Percentiles rank a stretch among this genome's conserved stretches.
phyloP scores from a whole-genome alignment of 768 basidiomycete genomes.

The Trichaptum fuscoviolaceum region DNA sequence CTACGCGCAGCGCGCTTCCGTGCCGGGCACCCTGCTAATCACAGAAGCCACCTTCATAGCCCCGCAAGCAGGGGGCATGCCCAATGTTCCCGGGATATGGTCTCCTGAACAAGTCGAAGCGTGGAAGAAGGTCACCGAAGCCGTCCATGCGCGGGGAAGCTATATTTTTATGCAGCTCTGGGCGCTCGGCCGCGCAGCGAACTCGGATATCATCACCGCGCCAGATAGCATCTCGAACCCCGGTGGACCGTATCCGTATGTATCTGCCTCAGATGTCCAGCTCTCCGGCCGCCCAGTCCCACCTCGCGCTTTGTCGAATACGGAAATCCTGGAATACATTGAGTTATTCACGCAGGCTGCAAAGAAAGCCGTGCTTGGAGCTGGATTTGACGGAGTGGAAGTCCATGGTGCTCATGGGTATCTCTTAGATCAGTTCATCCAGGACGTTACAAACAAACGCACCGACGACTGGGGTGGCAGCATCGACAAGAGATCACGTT shows the following conservation, averaged over 20 bases:
- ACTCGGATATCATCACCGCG: not conserved
- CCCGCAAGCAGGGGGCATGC: slow-evolving; percentile 24
- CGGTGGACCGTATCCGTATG: slow-evolving; percentile 9
- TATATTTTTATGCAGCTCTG: slow-evolving; percentile 44
- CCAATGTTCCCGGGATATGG: slow-evolving; percentile 46
- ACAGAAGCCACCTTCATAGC: slow-evolving; percentile 32
- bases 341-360: slow-evolving; percentile 27
- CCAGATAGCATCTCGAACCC: slow-evolving; percentile 16
- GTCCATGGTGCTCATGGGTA: slow-evolving; percentile 24
- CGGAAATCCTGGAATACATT: slow-evolving; percentile 20
- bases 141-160: slow-evolving; percentile 38
- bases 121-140: slow-evolving; percentile 49
- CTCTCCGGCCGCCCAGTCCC: slow-evolving; percentile 8
- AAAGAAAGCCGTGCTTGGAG: slow-evolving; percentile 29
- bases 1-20: slow-evolving; percentile 12
- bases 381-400: slow-evolving; percentile 47
- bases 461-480: slow-evolving; percentile 49
- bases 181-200: slow-evolving; percentile 39
- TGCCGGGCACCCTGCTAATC: slow-evolving; percentile 25
- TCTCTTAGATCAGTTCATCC: slow-evolving; percentile 36
- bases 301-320: slow-evolving; percentile 18
- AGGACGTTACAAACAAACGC: slow-evolving; percentile 31
- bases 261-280: slow-evolving; percentile 4
- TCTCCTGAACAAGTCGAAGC: slow-evolving; percentile 42
- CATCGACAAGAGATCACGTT: slow-evolving; percentile 44